Base-by-base conservation (phyloP, 1,284 basidiomycete species). In the Meripilus lineatus region DNA sequence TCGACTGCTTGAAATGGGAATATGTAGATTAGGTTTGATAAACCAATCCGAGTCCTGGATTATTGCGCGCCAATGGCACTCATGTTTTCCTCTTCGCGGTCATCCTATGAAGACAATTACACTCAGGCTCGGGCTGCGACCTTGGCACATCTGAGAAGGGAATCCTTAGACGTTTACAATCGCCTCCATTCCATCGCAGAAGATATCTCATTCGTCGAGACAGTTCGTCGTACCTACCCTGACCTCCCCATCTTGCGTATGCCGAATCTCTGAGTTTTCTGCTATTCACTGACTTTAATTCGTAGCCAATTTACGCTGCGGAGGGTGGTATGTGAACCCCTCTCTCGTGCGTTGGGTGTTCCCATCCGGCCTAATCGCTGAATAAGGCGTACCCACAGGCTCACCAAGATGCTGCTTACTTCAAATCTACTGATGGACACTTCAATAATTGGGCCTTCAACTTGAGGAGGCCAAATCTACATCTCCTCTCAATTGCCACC, bases 391-490 rank as follows among this genome's bases (percentile, higher is more conserved):
- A 5, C 3, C 5, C 14, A 1, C 40, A 61, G 59, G 54, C 56
- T 3, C 48, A 48, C 3, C 38, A 51, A 33, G 51, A 53, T 17
- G 50, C 52, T 0, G 89, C 86, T 11, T 98, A 99, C 70, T 98
- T 97, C 77, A 99, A 99, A 64, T 95, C 93, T 0, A 97, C 94
- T 0, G 95, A 99, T 56, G 95, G 95, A 0, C 95, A 98, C 57
- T 85, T 80, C 50, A 77, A 80, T 23, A 82, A 90, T 58, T 94
- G 92, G 90, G 72, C 75, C 55, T 95, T 95, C 68, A 93, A 86
- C 57, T 67, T 95, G 4, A 74, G 93, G 17, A 71, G 95, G 13
- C 82, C 91, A 0, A 98, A 98, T 59, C 68, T 98, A 13, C 84
- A 91, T 43, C 64, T 98, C 0, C 66, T 97, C 2, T 67, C 76